Base-by-base conservation (phyloP, 177 flowering plant species). In the Vitis hybrid region DNA sequence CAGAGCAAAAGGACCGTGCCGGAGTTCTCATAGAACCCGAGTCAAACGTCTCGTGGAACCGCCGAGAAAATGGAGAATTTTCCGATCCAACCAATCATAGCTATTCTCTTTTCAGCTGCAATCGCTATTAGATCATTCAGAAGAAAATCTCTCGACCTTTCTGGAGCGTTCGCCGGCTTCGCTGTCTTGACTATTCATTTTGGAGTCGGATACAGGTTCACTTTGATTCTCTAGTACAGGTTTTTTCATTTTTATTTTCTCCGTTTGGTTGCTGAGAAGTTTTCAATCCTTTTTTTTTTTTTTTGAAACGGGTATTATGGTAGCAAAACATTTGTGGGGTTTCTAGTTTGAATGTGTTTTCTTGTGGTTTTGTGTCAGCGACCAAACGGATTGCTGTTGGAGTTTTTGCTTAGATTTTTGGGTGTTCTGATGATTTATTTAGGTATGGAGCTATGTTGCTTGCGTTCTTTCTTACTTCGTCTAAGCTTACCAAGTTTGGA, bases 401-500 rank as follows among this genome's bases (percentile, higher is more conserved):
- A 39, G 45, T 39, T 39, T 39, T 39, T 39, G 45, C 45, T 39
- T 39, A 39, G 45, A 3, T 50, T 16, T 57, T 10, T 8, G 57
- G 3, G 15, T 57, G 21, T 55, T 59, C 65, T 59, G 21, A 2
- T 55, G 52, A 9, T n/a, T 58, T 56, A 68, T 66, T 12, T 69
- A 94, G 99, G 83, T 84, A 73, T 68, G 99, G 99, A 70, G 99
- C 90, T 16, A 53, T 91, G 76, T 51, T 95, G 73, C 79, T 95
- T 22, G 94, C 71, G 8, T 95, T 93, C 90, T 95, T 95, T 75
- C 74, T 91, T 72, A 79, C 90, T 69, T 93, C 98, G 2, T 93
- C 98, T 5, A 86, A 79, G 87, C 84, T 93, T 11, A 93, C 99
- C 1, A 95, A 90, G 74, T 72, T 85, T 16, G 99, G 99, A n/a